Evolutionary conservation across 805 yeast species (phyloP).

Genomic region (Candida namnaoensis): DNA sequence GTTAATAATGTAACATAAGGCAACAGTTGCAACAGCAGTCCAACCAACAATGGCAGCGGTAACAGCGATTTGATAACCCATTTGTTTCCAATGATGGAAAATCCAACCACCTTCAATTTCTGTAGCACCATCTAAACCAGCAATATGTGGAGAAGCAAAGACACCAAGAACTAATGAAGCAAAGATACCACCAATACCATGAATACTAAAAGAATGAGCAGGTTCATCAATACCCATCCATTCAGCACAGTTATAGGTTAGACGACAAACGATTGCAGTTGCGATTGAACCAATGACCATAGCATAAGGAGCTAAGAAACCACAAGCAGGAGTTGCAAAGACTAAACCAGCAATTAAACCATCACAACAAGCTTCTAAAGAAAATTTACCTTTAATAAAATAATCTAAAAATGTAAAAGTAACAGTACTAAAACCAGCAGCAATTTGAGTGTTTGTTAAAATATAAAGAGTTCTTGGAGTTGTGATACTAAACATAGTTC

Average conservation of each 20-base stretch:
- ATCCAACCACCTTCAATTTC: slow-evolving; percentile 91
- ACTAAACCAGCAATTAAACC: slow-evolving; percentile 94
- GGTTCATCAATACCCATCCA: slow-evolving; percentile 81
- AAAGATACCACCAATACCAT: slow-evolving; percentile 91
- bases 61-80: slow-evolving; percentile 81
- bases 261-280: slow-evolving; percentile 78
- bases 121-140: slow-evolving; percentile 83
- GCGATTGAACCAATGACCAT: slow-evolving; percentile 74
- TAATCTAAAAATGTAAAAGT: slow-evolving; percentile 86
- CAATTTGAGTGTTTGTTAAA: slow-evolving; percentile 81
- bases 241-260: slow-evolving; percentile 76
- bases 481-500: slow-evolving; percentile 67
- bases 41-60: slow-evolving; percentile 28
- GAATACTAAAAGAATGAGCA: slow-evolving; percentile 90
- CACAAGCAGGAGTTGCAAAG: slow-evolving; percentile 96
- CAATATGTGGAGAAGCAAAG: slow-evolving; percentile 77
- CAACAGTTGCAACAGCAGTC: slow-evolving; percentile 33
- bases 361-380: slow-evolving; percentile 87
- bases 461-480: slow-evolving; percentile 81
- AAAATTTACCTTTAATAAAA: slow-evolving; percentile 79
- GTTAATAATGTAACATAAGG: slow-evolving; percentile 37
- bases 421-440: slow-evolving; percentile 83
- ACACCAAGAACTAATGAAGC: slow-evolving; percentile 81
- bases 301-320: slow-evolving; percentile 87
- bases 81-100: slow-evolving; percentile 81